These are phyloP conservation scores for Zygoascus tannicola DNA, from an alignment of 805 yeast genomes.

Conservation along the genomic window DNA sequence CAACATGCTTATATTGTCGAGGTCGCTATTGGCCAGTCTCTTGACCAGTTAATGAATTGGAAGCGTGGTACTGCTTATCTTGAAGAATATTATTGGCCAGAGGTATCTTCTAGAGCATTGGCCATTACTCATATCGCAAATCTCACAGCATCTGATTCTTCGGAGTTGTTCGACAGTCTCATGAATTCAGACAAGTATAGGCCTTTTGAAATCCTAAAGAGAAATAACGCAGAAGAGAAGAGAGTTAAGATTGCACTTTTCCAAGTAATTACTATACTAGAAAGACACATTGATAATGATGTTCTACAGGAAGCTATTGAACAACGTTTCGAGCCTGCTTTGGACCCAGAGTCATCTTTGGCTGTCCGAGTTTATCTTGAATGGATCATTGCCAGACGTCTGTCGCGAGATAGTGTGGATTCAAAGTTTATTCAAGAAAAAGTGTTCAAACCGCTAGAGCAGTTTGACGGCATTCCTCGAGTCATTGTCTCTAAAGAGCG, in stretches of 20 bases:
- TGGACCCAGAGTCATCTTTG: constrained; percentile 68
- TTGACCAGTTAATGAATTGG: constrained; percentile 29
- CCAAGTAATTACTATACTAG: constrained; percentile 40
- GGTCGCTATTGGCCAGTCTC: constrained; percentile 45
- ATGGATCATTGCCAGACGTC: constrained; percentile 54
- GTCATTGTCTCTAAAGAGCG: constrained; percentile 56
- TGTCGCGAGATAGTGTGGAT: constrained; percentile 24
- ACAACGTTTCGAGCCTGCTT: constrained; percentile 25
- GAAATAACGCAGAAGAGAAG: constrained; percentile 65
- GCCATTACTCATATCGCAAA: constrained; percentile 39
- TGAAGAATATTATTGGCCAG: constrained; percentile 47
- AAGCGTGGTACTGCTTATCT: constrained; percentile 31
- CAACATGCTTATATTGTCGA: constrained; percentile 50
- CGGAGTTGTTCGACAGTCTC: constrained; percentile 23
- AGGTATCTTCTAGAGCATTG: constrained; percentile 43
- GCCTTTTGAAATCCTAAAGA: constrained; percentile 41
- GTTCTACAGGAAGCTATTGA: constrained; percentile 25
- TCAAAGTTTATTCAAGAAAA: constrained; percentile 15
- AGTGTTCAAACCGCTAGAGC: constrained; percentile 10
- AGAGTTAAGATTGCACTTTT: constrained; percentile 51
- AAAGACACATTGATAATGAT: constrained; percentile 23
- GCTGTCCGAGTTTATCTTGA: constrained; percentile 65
- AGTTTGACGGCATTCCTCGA: constrained; percentile 35
- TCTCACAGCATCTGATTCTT: constrained; percentile 3
- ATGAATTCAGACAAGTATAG: constrained; percentile 32